phyloP scores from a whole-genome alignment of 257 asterid species.

The Solanum neorickii region DNA sequence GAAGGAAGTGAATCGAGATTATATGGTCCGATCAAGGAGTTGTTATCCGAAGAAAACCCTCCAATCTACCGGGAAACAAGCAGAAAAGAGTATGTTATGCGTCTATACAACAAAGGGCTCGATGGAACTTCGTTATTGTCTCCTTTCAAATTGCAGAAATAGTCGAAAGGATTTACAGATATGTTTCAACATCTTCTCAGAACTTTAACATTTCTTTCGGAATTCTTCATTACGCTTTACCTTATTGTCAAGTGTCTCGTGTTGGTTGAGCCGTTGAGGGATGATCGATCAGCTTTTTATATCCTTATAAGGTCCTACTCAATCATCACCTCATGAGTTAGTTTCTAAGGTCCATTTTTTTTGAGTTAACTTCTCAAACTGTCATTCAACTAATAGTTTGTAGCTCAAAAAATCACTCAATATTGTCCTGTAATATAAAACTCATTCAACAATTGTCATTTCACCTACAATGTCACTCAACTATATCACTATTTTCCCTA shows the following conservation, averaged over 20 bases:
- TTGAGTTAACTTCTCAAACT: not conserved
- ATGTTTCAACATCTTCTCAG: not conserved
- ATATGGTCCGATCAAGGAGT: constrained; percentile 48
- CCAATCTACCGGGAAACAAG: constrained; percentile 48
- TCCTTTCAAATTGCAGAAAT: constrained; percentile 33
- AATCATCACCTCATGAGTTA: not conserved
- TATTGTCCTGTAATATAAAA: too few species aligned
- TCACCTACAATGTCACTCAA: not conserved
- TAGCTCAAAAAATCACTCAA: not conserved
- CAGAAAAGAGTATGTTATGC: constrained; percentile 31
- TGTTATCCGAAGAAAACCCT: constrained; percentile 36
- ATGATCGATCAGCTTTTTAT: not conserved
- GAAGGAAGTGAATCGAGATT: not conserved
- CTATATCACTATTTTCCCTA: not conserved
- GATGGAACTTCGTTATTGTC: constrained; percentile 32
- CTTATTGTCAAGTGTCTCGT: not conserved
- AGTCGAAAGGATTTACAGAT: constrained; percentile 5
- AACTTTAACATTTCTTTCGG: not conserved
- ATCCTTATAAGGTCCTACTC: not conserved
- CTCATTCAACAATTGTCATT: not conserved
- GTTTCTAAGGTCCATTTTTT: not conserved
- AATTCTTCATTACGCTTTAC: not conserved
- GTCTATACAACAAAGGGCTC: constrained; percentile 37
- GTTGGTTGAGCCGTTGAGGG: not conserved
- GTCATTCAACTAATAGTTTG: not conserved